These are phyloP conservation scores for Fusarium succisae DNA, from an alignment of 2,329 filamentous ascomycete species.

Conservation along the genomic window DNA sequence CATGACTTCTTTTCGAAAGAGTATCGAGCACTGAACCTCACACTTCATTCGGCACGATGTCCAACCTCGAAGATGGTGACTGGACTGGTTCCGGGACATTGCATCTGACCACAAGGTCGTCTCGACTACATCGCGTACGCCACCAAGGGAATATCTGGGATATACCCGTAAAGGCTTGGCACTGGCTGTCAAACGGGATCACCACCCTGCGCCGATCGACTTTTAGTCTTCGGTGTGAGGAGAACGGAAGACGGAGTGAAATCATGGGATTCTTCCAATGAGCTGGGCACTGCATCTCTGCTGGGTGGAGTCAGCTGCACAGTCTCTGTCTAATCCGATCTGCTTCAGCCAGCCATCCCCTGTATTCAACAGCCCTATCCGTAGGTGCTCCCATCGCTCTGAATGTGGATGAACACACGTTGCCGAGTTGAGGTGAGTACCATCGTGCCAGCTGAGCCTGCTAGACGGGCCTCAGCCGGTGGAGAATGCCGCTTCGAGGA, in stretches of 20 bases:
- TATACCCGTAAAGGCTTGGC: conserved; percentile 51
- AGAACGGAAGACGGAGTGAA: conserved; percentile 43
- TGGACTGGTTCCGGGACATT: conserved; percentile 44
- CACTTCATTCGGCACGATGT: conserved; percentile 45
- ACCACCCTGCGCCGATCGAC: conserved; percentile 33
- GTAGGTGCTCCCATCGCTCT: background rate
- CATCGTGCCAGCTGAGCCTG: conserved; percentile 30
- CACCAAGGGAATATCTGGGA: conserved; percentile 51
- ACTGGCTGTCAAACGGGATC: conserved; percentile 57
- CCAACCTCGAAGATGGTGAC: conserved; percentile 25
- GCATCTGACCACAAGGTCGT: conserved; percentile 42
- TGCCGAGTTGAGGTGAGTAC: conserved; percentile 29
- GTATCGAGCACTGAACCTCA: conserved; percentile 40
- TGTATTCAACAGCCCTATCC: background rate
- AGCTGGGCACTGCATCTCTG: conserved; percentile 46
- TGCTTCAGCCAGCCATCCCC: conserved; percentile 21
- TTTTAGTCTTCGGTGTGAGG: background rate
- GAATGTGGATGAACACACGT: conserved; percentile 23
- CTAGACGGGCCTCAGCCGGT: conserved; percentile 36
- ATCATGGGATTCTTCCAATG: conserved; percentile 42
- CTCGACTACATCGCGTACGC: conserved; percentile 49
- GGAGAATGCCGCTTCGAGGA: conserved; percentile 38
- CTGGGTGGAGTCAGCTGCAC: conserved; percentile 45
- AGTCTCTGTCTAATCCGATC: conserved; percentile 39
- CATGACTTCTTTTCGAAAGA: conserved; percentile 43